Percentiles rank a stretch among this genome's conserved stretches.
Conservation (phyloP, 192 early-diverging fungal genomes). For the Borealophlyctis nickersoniae region DNA sequence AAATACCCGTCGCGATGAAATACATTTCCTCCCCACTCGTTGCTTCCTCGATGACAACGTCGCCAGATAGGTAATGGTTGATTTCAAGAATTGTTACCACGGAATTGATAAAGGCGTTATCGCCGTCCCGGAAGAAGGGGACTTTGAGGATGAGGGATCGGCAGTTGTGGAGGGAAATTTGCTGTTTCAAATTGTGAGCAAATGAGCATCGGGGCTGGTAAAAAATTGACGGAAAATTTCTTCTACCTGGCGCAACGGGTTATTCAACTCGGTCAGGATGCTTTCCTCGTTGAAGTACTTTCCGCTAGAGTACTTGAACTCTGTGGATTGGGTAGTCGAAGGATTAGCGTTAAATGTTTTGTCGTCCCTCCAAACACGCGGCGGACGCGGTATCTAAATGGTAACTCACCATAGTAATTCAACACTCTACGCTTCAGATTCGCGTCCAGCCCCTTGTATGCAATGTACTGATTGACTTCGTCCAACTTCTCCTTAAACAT, state of each 20-base stretch:
- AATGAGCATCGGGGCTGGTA: not conserved
- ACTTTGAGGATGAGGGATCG: conserved; percentile 44
- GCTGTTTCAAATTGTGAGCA: conserved; percentile 12
- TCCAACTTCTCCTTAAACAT: conserved; percentile 49
- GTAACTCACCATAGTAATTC: conserved; percentile 34
- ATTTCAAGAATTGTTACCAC: conserved; percentile 21
- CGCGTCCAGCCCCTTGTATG: conserved; percentile 36
- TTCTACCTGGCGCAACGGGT: conserved; percentile 38
- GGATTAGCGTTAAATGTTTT: no score
- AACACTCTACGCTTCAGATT: conserved; percentile 26
- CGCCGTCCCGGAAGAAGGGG: conserved; percentile 40
- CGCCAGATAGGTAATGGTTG: conserved; percentile 25
- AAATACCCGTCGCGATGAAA: conserved; percentile 26
- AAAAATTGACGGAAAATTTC: not conserved
- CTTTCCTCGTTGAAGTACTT: conserved; percentile 50
- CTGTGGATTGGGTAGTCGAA: no score
- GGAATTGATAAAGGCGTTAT: conserved; percentile 14
- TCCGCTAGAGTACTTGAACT: conserved; percentile 42
- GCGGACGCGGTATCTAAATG: no score
- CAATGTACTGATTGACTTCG: conserved; percentile 56
- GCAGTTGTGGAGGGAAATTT: conserved; percentile 49
- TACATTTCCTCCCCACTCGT: conserved; percentile 33
- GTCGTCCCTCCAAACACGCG: no score
- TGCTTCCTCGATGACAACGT: conserved; percentile 26
- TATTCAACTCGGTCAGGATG: conserved; percentile 45